Conservation (phyloP, 1,284 basidiomycete genomes). For the Tilletia caries region DNA sequence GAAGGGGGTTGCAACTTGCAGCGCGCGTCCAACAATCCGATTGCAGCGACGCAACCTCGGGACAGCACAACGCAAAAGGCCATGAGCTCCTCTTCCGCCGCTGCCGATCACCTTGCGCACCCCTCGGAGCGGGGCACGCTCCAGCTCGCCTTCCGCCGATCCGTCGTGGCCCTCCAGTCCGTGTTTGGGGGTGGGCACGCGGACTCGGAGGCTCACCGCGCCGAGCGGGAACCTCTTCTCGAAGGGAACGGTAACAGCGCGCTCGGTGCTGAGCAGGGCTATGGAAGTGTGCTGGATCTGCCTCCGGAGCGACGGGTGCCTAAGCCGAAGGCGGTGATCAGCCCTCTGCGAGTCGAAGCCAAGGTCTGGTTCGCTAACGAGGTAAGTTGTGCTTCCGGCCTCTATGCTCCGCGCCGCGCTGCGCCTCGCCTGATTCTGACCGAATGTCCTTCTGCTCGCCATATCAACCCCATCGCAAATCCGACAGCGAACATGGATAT, state of each 20-base stretch:
- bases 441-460: background rate
- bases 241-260: conserved; percentile 1
- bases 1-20: no score
- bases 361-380: conserved; percentile 54
- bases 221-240: conserved; percentile 37
- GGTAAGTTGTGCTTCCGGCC: conserved; percentile 55
- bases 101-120: conserved; percentile 21
- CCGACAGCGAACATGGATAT: conserved; percentile 67
- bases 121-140: conserved; percentile 35
- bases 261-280: conserved; percentile 12
- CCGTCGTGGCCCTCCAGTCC: conserved; percentile 37
- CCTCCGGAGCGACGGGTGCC: conserved; percentile 30
- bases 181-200: conserved; percentile 26
- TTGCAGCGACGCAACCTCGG: no score
- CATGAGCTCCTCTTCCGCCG: conserved; percentile 5
- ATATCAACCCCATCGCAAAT: background rate
- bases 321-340: conserved; percentile 59
- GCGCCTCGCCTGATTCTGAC: background rate
- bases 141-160: conserved; percentile 36
- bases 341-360: conserved; percentile 49
- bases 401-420: background rate
- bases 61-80: background rate
- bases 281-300: conserved; percentile 25
- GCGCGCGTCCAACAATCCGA: no score
- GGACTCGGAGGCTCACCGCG: conserved; percentile 23